phyloP scores from a whole-genome alignment of 1,139 yeast genomes.

The Diutina scorzettiae region DNA sequence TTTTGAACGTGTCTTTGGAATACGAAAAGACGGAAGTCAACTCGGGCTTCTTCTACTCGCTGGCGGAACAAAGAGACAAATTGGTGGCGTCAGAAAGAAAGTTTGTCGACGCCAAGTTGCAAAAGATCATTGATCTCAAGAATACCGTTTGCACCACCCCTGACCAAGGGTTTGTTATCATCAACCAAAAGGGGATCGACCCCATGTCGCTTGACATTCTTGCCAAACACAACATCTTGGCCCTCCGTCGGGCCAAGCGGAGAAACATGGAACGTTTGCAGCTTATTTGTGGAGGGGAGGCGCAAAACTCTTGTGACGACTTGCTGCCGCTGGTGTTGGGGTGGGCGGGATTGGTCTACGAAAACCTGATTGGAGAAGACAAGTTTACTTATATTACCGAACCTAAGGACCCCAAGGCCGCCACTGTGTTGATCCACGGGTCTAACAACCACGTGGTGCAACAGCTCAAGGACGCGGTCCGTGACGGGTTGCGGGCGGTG shows the following conservation, averaged over 20 bases:
- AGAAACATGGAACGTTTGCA: conserved; percentile 98
- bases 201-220: conserved; percentile 94
- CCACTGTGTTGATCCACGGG: conserved; percentile 86
- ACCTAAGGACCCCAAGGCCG: conserved; percentile 82
- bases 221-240: conserved; percentile 87
- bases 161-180: conserved; percentile 77
- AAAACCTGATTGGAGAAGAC: conserved; percentile 91
- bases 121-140: conserved; percentile 84
- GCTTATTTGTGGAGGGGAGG: conserved; percentile 93
- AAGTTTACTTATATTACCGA: conserved; percentile 94
- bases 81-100: conserved; percentile 87
- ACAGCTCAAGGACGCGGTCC: conserved; percentile 92
- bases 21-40: conserved; percentile 98
- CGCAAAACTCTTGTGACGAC: conserved; percentile 96
- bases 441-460: conserved; percentile 80
- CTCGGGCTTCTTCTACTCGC: conserved; percentile 88
- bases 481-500: conserved; percentile 94
- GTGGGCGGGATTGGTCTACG: conserved; percentile 82
- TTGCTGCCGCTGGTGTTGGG: conserved; percentile 79
- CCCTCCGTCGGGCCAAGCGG: conserved; percentile 95
- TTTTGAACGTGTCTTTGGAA: conserved; percentile 86
- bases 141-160: conserved; percentile 76
- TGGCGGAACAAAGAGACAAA: conserved; percentile 94
- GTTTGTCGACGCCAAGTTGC: conserved; percentile 89
- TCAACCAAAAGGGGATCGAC: conserved; percentile 97